Percentiles rank a stretch among this genome's conserved stretches.
These are phyloP conservation scores for Xerocomus minutiporus DNA, from an alignment of 1,284 basidiomycete species.

Conservation along the genomic window DNA sequence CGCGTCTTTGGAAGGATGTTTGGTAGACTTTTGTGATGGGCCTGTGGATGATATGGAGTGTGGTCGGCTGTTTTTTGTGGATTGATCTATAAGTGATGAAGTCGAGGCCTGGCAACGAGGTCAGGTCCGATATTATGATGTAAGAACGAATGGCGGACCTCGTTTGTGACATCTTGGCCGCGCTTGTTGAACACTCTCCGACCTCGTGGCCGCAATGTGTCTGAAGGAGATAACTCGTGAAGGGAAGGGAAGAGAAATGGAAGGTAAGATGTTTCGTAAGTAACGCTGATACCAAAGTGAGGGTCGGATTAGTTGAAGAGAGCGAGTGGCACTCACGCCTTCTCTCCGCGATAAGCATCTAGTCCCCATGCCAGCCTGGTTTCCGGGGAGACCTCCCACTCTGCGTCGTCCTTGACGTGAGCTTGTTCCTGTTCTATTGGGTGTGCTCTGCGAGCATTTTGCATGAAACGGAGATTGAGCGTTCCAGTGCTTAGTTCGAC, in stretches of 20 bases:
- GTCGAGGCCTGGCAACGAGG: conserved; percentile 22
- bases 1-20: conserved; percentile 40
- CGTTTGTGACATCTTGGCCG: conserved; percentile 26
- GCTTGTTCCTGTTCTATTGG: conserved; percentile 51
- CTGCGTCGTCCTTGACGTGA: conserved; percentile 59
- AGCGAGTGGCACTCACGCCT: conserved; percentile 20
- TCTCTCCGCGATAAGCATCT: conserved; percentile 26
- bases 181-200: conserved; percentile 40
- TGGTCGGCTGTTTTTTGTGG: conserved; percentile 15
- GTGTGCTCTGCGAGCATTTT: conserved; percentile 57
- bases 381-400: conserved; percentile 62
- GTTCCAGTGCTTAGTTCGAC: conserved; percentile 60
- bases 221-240: conserved; percentile 34
- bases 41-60: conserved; percentile 19
- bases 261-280: conserved; percentile 64
- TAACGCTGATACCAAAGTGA: conserved; percentile 34
- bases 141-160: conserved; percentile 25
- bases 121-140: conserved; percentile 19
- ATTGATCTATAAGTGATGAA: conserved; percentile 10
- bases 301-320: conserved; percentile 15
- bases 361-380: conserved; percentile 57
- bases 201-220: conserved; percentile 38
- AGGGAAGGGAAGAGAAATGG: conserved; percentile 59
- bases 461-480: conserved; percentile 70
- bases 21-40: neutral